Base-by-base conservation (phyloP, 2,329 filamentous ascomycete species). In the Metarhizium guizhouense region DNA sequence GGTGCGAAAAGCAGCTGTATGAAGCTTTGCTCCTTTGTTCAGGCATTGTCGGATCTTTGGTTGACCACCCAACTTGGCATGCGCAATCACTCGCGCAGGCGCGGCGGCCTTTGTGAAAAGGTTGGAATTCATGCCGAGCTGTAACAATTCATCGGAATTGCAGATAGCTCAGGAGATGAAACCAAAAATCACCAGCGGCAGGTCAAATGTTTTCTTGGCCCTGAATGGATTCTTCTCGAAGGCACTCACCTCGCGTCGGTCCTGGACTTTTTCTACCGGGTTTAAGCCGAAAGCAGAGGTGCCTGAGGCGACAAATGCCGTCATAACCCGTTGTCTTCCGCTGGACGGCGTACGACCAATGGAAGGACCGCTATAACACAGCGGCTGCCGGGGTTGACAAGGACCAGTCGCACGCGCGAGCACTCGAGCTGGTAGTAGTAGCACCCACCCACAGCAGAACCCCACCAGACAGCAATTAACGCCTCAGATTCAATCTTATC, bases 31-130 rank as follows among this genome's bases (percentile, higher is more conserved):
- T 64, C 64, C 64, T 62, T 72, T 74, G 58, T 67, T 69, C 59
- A 76, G 61, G 58, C 67, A 69, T 52, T 73, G 64, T 63, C 67
- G 69, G 61, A 78, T 60, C 61, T 70, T 74, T n/a, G 65, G 52
- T 56, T 71, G 64, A 49, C 69, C 64, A 61, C 70, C 70, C 56
- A 72, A 67, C 57, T 74, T 72, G 59, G 68, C 68, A 57, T 74
- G 74, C 56, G 75, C 73, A 57, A 80, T 64, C 59, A 72, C 69
- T 61, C 76, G 75, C 64, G 71, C 69, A 40, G 77, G 76, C 61
- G 72, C 68, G 59, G 71, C 71, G 51, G 74, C 72, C 68, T 77
- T 80, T 58, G 71, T 70, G 57, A 79, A 62, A 60, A 77, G 64
- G 63, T 67, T 74, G 45, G 76, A 70, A 64, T 77, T 79, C 77